These are phyloP conservation scores for Aspergillus floridensis DNA, from an alignment of 2,329 filamentous ascomycete species.

Conservation along the genomic window DNA sequence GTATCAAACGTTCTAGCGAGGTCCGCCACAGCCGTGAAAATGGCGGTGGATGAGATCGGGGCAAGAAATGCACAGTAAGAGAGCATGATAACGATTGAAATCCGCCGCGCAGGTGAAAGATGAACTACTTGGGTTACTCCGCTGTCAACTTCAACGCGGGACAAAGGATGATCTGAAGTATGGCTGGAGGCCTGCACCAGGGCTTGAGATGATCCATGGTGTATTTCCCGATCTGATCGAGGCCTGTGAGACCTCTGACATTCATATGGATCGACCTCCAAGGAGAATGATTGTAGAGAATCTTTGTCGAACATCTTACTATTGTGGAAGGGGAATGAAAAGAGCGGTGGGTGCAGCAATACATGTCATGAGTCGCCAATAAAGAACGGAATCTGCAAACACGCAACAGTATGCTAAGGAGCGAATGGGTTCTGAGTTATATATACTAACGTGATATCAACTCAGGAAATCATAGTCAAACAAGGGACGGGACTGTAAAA, in stretches of 20 bases:
- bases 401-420: background rate
- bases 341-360: background rate
- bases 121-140: slow-evolving; percentile 52
- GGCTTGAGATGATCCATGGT: slow-evolving; percentile 18
- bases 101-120: slow-evolving; percentile 61
- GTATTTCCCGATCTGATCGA: slow-evolving; percentile 16
- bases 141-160: slow-evolving; percentile 30
- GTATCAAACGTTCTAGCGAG: slow-evolving; percentile 65
- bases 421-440: background rate
- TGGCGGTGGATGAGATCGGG: slow-evolving; percentile 70
- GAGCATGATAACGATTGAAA: slow-evolving; percentile 64
- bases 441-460: no score
- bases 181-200: slow-evolving; percentile 34
- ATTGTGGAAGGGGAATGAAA: background rate
- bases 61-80: slow-evolving; percentile 75
- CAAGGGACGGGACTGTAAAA: background rate
- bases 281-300: slow-evolving; percentile 13
- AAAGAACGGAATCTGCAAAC: background rate
- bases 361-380: background rate
- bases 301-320: slow-evolving; percentile 12
- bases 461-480: background rate
- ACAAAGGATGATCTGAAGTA: slow-evolving; percentile 33
- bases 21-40: slow-evolving; percentile 71
- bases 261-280: slow-evolving; percentile 13
- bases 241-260: slow-evolving; percentile 5